Evolutionary conservation across 2,329 filamentous ascomycete genomes (phyloP), one percentile per base, ranked within the genome.

Genomic region (Tolypocladium tundrense): DNA sequence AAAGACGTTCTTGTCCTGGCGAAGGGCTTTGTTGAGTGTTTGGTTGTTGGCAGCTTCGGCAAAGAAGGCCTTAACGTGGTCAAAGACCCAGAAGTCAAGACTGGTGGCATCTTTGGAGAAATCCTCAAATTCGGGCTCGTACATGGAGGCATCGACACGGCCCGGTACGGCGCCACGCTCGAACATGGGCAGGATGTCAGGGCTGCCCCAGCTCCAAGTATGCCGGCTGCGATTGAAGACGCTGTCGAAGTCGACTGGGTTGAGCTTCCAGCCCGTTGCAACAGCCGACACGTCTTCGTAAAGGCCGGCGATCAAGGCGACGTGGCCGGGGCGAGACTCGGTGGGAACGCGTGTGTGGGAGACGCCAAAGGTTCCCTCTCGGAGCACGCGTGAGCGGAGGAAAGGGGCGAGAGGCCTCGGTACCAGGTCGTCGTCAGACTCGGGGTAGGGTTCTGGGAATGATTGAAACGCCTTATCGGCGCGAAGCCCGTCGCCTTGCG

Each of bases 201-300:
- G 94, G 68, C 92, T 97, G 2, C 94, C 94, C 94, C 94, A 99
- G 72, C 92, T 96, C 94, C 94, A 99, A 9, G 95, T 99, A 74
- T 99, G 95, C 52, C 88, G 81, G 69, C 93, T 97, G 61, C 90
- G 85, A 71, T 99, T 99, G 82, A 99, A 99, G 13, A 99, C 91
- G 68, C 93, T 97, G 75, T 99, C 94, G 68, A 99, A 99, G 69
- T 97, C 89, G 68, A 99, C 94, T 0, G 94, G 94, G 70, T 99
- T 99, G 65, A 97, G 77, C 75, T 99, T 97, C 94, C 94, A 99
- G 19, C 94, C 94, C 1, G 95, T 99, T 37, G 89, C 96, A 24
- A 99, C 94, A 2, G 94, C 89, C 40, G 94, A 97, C 1, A 99
- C 94, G 77, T 99, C 94, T 73, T 99, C 94, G 70, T 99, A 99